A percentile compares a stretch with the other conserved stretches of the same genome.
These are phyloP conservation scores for Fagopyrum tataricum DNA, from an alignment of 148 eudicot species.

Conservation along the genomic window DNA sequence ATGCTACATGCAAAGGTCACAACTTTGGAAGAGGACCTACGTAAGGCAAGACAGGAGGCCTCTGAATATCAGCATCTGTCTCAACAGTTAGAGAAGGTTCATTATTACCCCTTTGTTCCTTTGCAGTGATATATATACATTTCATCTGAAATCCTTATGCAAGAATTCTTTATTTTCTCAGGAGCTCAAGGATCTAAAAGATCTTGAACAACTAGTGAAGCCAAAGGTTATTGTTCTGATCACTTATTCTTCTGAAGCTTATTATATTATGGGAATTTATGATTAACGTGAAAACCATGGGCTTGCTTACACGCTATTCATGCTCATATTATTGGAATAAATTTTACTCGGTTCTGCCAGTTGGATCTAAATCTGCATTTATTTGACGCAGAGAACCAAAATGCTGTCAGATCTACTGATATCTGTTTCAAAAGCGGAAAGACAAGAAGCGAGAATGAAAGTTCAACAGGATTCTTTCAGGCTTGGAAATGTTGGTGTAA, in stretches of 20 bases:
- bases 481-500: conserved; percentile 93
- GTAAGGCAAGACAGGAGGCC: conserved; percentile 56
- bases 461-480: conserved; percentile 90
- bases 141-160: conserved; percentile 14
- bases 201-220: conserved; percentile 67
- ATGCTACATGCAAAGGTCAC: conserved; percentile 62
- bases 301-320: neutral
- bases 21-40: conserved; percentile 57
- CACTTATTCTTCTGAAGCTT: neutral
- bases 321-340: neutral
- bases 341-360: neutral
- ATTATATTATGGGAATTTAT: neutral
- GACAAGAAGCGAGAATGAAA: conserved; percentile 96
- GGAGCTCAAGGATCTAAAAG: conserved; percentile 90
- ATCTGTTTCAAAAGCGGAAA: conserved; percentile 95
- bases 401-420: conserved; percentile 85
- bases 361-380: conserved; percentile 4
- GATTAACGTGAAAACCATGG: neutral
- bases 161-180: conserved; percentile 25
- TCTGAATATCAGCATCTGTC: conserved; percentile 42
- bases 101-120: conserved; percentile 4
- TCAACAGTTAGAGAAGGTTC: conserved; percentile 66
- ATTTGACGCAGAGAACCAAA: conserved; percentile 70
- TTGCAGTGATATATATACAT: conserved; percentile 12
- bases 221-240: conserved; percentile 54